Conservation (phyloP, 768 basidiomycete genomes). For the Bullera alba region DNA sequence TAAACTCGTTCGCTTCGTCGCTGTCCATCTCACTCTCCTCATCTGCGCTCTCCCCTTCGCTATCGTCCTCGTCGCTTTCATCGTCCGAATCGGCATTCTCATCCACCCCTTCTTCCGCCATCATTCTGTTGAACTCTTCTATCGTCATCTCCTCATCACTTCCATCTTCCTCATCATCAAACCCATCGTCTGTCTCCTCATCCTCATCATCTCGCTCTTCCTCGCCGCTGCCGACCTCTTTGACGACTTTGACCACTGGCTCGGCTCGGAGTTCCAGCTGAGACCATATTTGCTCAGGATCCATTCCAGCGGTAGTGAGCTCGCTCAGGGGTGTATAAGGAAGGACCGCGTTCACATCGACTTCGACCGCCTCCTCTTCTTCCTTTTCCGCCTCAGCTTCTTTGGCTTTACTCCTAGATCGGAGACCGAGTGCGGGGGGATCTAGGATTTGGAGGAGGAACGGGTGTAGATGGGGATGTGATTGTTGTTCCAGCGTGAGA, state of each 20-base stretch:
- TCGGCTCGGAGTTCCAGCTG: conserved; percentile 78
- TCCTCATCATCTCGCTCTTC: conserved; percentile 42
- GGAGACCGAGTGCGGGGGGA: conserved; percentile 57
- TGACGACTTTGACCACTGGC: conserved; percentile 62
- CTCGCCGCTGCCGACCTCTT: conserved; percentile 57
- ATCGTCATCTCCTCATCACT: conserved; percentile 20
- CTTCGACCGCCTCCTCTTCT: background rate
- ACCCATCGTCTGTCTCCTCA: conserved; percentile 26
- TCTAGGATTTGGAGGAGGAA: conserved; percentile 64
- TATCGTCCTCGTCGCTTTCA: conserved; percentile 55
- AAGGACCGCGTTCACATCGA: conserved; percentile 16
- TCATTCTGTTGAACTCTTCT: conserved; percentile 14
- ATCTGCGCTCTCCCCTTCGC: conserved; percentile 44
- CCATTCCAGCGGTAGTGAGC: conserved; percentile 71
- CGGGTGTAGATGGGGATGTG: conserved; percentile 58
- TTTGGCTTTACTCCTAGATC: conserved; percentile 47
- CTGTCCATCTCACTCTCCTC: conserved; percentile 43
- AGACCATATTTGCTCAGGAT: conserved; percentile 82
- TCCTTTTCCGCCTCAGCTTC: conserved; percentile 25
- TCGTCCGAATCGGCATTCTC: conserved; percentile 9
- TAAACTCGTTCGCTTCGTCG: conserved; percentile 14
- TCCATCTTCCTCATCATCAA: conserved; percentile 15
- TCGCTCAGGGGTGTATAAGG: conserved; percentile 63
- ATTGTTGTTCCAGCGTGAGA: conserved; percentile 52
- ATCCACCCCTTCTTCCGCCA: conserved; percentile 5